A percentile compares a stretch with the other conserved stretches of the same genome.
These are phyloP conservation scores for Apophysomyces trapeziformis DNA, from an alignment of 371 early-diverging fungal genomes.

Conservation along the genomic window DNA sequence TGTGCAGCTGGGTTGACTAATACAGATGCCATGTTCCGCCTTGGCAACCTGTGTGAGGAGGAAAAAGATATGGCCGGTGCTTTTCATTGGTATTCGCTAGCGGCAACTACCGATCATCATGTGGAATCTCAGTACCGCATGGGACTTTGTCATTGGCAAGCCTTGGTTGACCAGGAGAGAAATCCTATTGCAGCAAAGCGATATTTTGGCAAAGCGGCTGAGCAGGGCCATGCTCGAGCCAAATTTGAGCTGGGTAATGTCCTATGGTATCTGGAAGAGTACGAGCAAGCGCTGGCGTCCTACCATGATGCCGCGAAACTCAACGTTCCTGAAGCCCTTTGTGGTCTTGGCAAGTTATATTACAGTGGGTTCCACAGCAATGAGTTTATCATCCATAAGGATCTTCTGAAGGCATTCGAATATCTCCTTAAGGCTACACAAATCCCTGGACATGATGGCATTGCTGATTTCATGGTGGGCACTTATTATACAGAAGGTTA, in stretches of 20 bases:
- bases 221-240: slow-evolving; percentile 36
- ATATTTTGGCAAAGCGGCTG: slow-evolving; percentile 36
- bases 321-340: slow-evolving; percentile 17
- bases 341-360: slow-evolving; percentile 22
- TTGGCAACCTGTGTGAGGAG: slow-evolving; percentile 15
- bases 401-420: slow-evolving; percentile 19
- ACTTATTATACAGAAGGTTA: slow-evolving; percentile 25
- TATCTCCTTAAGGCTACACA: slow-evolving; percentile 25
- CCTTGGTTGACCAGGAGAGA: slow-evolving; percentile 26
- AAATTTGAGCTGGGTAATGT: slow-evolving; percentile 32
- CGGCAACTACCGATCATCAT: slow-evolving; percentile 32
- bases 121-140: slow-evolving; percentile 34
- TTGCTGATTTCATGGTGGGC: slow-evolving; percentile 23
- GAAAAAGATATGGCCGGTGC: slow-evolving; percentile 18
- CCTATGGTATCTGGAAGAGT: slow-evolving; percentile 29
- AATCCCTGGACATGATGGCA: slow-evolving; percentile 12
- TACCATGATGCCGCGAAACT: slow-evolving; percentile 23
- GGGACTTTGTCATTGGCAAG: slow-evolving; percentile 36
- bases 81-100: slow-evolving; percentile 35
- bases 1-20: slow-evolving; percentile 4
- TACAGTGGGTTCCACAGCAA: slow-evolving; percentile 17
- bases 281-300: slow-evolving; percentile 15
- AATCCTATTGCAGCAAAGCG: slow-evolving; percentile 32
- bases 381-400: slow-evolving; percentile 13
- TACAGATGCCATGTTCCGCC: slow-evolving; percentile 22